Percentiles rank a stretch among this genome's conserved stretches.
These are phyloP conservation scores for Fusarium nygamai DNA, from an alignment of 2,329 filamentous ascomycete species.

Conservation along the genomic window DNA sequence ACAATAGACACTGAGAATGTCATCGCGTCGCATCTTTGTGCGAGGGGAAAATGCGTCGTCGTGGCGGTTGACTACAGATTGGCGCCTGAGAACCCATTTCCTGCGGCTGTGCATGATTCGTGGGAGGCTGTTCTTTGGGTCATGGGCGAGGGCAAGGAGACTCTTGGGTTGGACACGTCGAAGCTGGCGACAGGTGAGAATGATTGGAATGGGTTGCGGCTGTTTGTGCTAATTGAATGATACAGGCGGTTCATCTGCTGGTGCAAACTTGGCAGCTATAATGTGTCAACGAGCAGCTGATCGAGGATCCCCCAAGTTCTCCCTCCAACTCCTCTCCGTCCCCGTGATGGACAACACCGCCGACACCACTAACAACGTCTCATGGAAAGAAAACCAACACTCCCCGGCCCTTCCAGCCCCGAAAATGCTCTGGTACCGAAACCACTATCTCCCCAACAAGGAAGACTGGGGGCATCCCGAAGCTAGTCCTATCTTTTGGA, in stretches of 20 bases:
- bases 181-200: neutral
- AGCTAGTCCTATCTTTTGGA: neutral
- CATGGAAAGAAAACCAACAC: slow-evolving; percentile 10
- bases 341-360: slow-evolving; percentile 18
- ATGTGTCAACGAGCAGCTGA: slow-evolving; percentile 20
- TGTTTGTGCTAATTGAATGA: neutral
- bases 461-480: neutral
- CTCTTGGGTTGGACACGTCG: neutral
- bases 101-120: slow-evolving; percentile 8
- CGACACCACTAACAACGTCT: neutral
- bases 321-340: slow-evolving; percentile 11
- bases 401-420: neutral
- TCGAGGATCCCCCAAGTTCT: neutral
- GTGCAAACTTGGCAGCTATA: slow-evolving; percentile 5
- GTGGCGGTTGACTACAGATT: slow-evolving; percentile 10
- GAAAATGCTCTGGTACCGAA: slow-evolving; percentile 17
- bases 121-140: slow-evolving; percentile 18
- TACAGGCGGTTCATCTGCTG: slow-evolving; percentile 14
- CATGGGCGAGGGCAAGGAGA: fast-evolving
- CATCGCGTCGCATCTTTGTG: slow-evolving; percentile 6
- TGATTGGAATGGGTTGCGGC: fast-evolving
- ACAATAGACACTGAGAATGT: slow-evolving; percentile 19
- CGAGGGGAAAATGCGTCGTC: neutral
- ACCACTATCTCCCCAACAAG: neutral
- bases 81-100: neutral